Percentiles rank a stretch among this genome's conserved stretches.
Conservation (phyloP, 768 basidiomycete genomes). For the Phylloporus sp. region DNA sequence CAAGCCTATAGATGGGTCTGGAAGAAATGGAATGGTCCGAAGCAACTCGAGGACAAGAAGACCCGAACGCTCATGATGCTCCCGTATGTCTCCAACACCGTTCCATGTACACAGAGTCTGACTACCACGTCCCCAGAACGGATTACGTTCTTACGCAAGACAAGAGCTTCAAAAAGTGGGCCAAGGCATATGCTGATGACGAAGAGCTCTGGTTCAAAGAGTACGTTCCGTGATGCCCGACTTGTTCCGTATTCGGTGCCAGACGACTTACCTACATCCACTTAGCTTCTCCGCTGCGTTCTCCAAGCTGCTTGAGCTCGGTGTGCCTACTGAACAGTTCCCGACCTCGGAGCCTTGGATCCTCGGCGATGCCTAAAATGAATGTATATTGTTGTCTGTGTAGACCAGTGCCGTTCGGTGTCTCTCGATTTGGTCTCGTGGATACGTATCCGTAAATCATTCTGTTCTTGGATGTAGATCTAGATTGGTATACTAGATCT, state of each 20-base stretch:
- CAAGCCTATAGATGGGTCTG: constrained; percentile 65
- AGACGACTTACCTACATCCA: neutral
- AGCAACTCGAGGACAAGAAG: constrained; percentile 91
- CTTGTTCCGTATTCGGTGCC: neutral
- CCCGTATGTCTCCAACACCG: constrained; percentile 51
- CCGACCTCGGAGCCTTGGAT: constrained; percentile 69
- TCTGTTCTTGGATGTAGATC: neutral
- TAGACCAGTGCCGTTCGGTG: neutral
- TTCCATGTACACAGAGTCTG: neutral
- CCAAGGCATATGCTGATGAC: constrained; percentile 82
- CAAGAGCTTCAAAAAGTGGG: constrained; percentile 88
- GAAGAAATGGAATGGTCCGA: constrained; percentile 93
- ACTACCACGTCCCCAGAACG: constrained; percentile 42
- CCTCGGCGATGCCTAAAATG: constrained; percentile 41
- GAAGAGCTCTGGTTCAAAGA: constrained; percentile 91
- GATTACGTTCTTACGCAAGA: constrained; percentile 88
- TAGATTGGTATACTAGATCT: neutral
- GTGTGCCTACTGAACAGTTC: constrained; percentile 82
- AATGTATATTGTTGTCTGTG: too few relatives aligned
- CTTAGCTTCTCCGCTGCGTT: constrained; percentile 79
- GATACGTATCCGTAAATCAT: neutral
- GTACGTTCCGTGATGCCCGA: constrained; percentile 43
- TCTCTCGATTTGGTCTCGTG: neutral
- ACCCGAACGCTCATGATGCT: constrained; percentile 93
- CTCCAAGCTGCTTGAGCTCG: constrained; percentile 83